Evolutionary conservation across 176 grass and related monocot genomes (phyloP), one percentile per base, ranked within the genome.

Genomic region (Aegilops sharonensis): DNA sequence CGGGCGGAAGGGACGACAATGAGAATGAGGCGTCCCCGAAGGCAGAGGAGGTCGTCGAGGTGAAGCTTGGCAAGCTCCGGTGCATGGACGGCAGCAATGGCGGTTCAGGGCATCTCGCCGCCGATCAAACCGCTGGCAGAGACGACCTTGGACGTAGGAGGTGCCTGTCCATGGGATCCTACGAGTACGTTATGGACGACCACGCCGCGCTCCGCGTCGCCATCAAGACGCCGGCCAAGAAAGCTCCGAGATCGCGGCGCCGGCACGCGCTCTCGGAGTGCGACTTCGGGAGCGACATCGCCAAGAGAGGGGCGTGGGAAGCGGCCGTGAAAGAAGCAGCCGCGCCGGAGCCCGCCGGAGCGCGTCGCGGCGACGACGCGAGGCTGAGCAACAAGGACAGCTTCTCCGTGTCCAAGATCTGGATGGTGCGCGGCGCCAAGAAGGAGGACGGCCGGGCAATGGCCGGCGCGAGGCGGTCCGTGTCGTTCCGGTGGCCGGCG

Each of bases 101-200:
- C 47, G 78, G 82, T 59, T 83, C 68, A 34, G 83, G 71, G 1
- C 89, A 90, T 24, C 24, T 87, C 31, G 74, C 32, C 2, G 61
- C 21, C 12, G 87, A 90, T 65, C 72, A 77, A 35, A 12, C 45
- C 4, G 77, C 66, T 52, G 69, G 81, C 81, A 78, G 29, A 59
- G 20, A 11, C n/a, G n/a, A 57, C 2, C 77, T 90, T 29, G 89
- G 91, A 20, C 88, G 89, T 62, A 93, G 95, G 87, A 87, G 95
- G 85, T 98, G 93, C 65, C 85, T 93, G 39, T 98, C 95, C 11
- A 98, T 95, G 93, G 95, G 95, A n/a, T 93, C 95, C 30, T 93
- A 93, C 72, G 95, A 98, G 91, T 98, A 95, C 78, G 85, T 98
- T 31, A 95, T 89, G 95, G 88, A 90, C 68, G 91, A 92, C 18